Evolutionary conservation across 1,284 basidiomycete genomes (phyloP).

Genomic region (Cutaneotrichosporon spelunceum): DNA sequence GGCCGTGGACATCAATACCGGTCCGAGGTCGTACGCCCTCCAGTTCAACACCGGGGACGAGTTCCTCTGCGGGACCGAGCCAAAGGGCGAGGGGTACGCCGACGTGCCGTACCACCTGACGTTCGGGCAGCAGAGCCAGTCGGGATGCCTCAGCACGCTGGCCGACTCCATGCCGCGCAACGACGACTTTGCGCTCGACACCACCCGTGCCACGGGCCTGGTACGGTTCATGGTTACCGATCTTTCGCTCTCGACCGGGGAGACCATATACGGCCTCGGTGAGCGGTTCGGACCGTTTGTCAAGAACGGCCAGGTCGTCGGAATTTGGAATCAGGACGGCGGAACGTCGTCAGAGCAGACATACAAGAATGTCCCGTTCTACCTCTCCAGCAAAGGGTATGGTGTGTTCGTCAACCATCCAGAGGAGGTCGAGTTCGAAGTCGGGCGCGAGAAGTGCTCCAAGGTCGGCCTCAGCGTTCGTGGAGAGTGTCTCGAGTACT

Average conservation of each 20-base stretch:
- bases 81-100: slow-evolving; percentile 62
- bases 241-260: slow-evolving; percentile 65
- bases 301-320: slow-evolving; percentile 66
- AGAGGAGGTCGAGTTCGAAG: slow-evolving; percentile 68
- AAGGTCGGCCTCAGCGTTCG: slow-evolving; percentile 66
- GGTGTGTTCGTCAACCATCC: slow-evolving; percentile 72
- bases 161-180: slow-evolving; percentile 24
- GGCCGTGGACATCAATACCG: slow-evolving; percentile 34
- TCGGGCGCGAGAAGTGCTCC: slow-evolving; percentile 69
- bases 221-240: slow-evolving; percentile 62
- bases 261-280: slow-evolving; percentile 68
- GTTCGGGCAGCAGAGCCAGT: slow-evolving; percentile 59
- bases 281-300: slow-evolving; percentile 66
- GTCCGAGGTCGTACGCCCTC: slow-evolving; percentile 49
- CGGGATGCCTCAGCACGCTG: slow-evolving; percentile 62
- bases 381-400: slow-evolving; percentile 59
- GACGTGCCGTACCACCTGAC: slow-evolving; percentile 66
- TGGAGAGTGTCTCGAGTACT: slow-evolving; percentile 61
- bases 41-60: slow-evolving; percentile 48
- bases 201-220: slow-evolving; percentile 21
- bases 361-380: slow-evolving; percentile 56
- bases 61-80: slow-evolving; percentile 51
- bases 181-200: slow-evolving; percentile 17
- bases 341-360: slow-evolving; percentile 63
- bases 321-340: slow-evolving; percentile 63